Evolutionary conservation across 148 eudicot genomes (phyloP).

Genomic region (Oxyria digyna): DNA sequence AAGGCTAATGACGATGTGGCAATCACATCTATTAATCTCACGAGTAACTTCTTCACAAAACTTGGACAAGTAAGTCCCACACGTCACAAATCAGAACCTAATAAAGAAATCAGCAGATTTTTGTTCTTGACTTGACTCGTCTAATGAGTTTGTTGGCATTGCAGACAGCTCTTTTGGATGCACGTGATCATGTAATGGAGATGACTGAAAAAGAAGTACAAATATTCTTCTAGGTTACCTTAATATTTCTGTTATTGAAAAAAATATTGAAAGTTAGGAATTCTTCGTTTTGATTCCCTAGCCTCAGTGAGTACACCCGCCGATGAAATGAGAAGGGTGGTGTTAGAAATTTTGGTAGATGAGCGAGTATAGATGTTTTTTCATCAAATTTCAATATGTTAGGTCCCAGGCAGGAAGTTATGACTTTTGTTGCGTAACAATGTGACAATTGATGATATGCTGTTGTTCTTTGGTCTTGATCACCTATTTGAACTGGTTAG

Average conservation of each 20-base stretch:
- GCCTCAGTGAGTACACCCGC: not conserved
- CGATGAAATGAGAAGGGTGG: not conserved
- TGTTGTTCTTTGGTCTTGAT: too few relatives aligned
- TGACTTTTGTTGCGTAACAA: not conserved
- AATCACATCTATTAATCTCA: slow-evolving; percentile 59
- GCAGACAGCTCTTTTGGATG: slow-evolving; percentile 90
- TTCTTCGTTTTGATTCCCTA: not conserved
- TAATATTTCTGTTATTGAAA: not conserved
- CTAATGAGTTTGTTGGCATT: slow-evolving; percentile 6
- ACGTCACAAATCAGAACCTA: not conserved
- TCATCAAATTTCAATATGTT: not conserved
- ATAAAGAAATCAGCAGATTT: not conserved
- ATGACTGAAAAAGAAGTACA: slow-evolving; percentile 76
- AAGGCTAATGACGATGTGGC: slow-evolving; percentile 90
- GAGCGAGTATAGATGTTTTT: not conserved
- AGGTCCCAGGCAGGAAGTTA: not conserved
- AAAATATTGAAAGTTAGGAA: slow-evolving; percentile 2
- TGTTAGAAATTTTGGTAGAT: slow-evolving; percentile 8
- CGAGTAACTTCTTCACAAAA: slow-evolving; percentile 78
- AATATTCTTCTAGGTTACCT: slow-evolving; percentile 31
- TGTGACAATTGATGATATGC: too few relatives aligned
- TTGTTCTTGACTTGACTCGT: not conserved
- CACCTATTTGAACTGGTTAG: too few relatives aligned
- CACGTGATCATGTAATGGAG: slow-evolving; percentile 86
- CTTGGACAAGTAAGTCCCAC: slow-evolving; percentile 65